Percentiles rank a stretch among this genome's conserved stretches.
Evolutionary conservation across 2,329 filamentous ascomycete species (phyloP).

Genomic region (Penicillium sp.): DNA sequence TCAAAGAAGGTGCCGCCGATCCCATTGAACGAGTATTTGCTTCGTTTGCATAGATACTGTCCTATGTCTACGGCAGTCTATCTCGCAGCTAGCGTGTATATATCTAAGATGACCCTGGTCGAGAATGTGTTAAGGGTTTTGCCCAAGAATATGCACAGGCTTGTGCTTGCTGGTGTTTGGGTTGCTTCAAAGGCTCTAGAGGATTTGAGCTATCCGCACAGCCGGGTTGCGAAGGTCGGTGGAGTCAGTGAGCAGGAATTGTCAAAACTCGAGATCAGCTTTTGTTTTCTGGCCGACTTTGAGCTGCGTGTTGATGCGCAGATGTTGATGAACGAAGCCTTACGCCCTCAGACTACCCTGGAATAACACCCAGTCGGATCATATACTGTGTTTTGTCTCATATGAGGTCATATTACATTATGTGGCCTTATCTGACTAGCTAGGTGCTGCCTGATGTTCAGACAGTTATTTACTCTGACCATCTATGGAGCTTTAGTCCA

Average conservation of each 20-base stretch:
- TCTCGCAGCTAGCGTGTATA: slow-evolving; percentile 82
- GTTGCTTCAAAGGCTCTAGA: slow-evolving; percentile 96
- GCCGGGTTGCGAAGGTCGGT: slow-evolving; percentile 79
- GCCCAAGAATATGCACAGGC: slow-evolving; percentile 76
- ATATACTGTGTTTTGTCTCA: neutral
- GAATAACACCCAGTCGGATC: neutral
- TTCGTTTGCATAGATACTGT: slow-evolving; percentile 84
- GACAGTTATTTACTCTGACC: neutral
- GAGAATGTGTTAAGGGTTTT: slow-evolving; percentile 79
- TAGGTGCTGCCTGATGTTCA: neutral
- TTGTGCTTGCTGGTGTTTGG: slow-evolving; percentile 77
- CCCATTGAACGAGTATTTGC: slow-evolving; percentile 76
- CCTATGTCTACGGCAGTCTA: slow-evolving; percentile 94
- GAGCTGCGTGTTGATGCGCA: slow-evolving; percentile 66
- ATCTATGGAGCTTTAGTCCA: neutral
- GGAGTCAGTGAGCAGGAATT: slow-evolving; percentile 81
- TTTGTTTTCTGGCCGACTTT: slow-evolving; percentile 83
- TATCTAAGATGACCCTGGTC: slow-evolving; percentile 74
- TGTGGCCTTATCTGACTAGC: slow-evolving; percentile 1
- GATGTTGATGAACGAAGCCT: slow-evolving; percentile 52
- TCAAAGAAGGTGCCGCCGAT: slow-evolving; percentile 84
- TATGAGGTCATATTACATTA: neutral
- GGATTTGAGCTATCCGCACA: slow-evolving; percentile 82
- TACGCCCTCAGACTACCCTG: neutral
- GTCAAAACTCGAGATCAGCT: slow-evolving; percentile 81